Evolutionary conservation across 371 early-diverging fungal genomes (phyloP), one percentile per base, ranked within the genome.

Genomic region (Zancudomyces culisetae): DNA sequence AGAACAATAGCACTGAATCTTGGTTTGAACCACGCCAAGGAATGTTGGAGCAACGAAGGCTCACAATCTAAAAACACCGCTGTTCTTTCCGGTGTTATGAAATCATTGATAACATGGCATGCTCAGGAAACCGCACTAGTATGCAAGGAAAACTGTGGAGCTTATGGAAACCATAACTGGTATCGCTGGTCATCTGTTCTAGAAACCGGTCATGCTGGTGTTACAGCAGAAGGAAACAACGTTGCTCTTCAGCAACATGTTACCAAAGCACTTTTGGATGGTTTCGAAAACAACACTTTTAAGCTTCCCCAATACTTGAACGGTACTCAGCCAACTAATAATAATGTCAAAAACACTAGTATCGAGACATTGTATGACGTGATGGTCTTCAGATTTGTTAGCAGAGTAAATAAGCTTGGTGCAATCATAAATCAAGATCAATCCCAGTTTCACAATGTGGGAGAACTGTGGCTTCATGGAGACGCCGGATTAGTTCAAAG

Each of bases 161-260:
- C 81, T 8, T 80, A 83, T 61, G 83, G 83, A 0, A 79, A 80
- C 60, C 64, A 81, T 21, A 56, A 67, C 13, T 63, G 70, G 47
- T 78, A 77, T 57, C 62, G 73, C 39, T 64, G 80, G 46, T 75
- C 73, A 3, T 53, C 63, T 18, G 62, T 66, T 53, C 68, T 73
- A 56, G 70, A 69, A 1, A 69, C 70, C 49, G 52, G 68, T 22
- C 76, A 75, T 57, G 73, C 73, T 18, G 77, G 79, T 48, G 80
- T 81, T 63, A 77, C 82, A 19, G 80, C 82, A n/a, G 82, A 81
- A 64, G 82, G 82, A n/a, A 80, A 81, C 55, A 78, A 80, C 66
- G 64, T 71, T 27, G 79, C 78, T 15, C 57, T 79, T 57, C 77
- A 77, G 76, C 79, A 78, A 53, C 79, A 80, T 67, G 80, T 80